Percentiles rank a stretch among this genome's conserved stretches.
These are phyloP conservation scores for Polytrichum formosum DNA, from an alignment of 225 moss, liverwort and hornwort species.

Conservation along the genomic window DNA sequence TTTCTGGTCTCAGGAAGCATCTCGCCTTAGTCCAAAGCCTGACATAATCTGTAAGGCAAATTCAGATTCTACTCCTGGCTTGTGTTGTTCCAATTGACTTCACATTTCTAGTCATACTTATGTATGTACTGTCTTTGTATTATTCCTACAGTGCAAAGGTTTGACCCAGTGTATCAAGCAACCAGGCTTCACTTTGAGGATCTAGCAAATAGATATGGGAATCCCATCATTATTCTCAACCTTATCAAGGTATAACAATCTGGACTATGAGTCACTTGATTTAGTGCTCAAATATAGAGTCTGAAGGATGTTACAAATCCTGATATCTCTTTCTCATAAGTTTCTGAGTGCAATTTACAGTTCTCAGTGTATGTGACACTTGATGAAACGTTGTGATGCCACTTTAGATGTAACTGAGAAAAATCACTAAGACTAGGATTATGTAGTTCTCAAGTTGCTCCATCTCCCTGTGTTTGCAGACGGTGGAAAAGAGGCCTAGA, in stretches of 20 bases:
- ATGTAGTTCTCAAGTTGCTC: background rate
- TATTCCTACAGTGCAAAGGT: conserved; percentile 68
- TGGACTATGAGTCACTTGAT: too few relatives aligned
- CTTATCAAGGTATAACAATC: conserved; percentile 67
- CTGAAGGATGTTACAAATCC: too few relatives aligned
- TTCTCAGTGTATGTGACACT: background rate
- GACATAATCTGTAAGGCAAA: conserved; percentile 71
- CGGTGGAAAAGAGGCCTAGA: conserved; percentile 90
- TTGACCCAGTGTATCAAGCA: conserved; percentile 81
- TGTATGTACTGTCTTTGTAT: conserved; percentile 7
- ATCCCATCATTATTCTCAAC: conserved; percentile 85
- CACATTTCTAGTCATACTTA: background rate
- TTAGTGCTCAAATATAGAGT: too few relatives aligned
- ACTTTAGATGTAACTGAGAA: background rate
- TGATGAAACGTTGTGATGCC: too few relatives aligned
- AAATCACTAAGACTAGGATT: background rate
- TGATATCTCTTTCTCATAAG: background rate
- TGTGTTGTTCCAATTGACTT: conserved; percentile 3
- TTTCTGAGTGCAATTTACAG: background rate
- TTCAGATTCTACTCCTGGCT: conserved; percentile 5
- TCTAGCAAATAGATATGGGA: conserved; percentile 83
- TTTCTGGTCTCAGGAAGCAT: conserved; percentile 91
- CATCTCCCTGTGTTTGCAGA: conserved; percentile 36
- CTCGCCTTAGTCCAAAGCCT: conserved; percentile 85
- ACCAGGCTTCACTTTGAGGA: conserved; percentile 86